Evolutionary conservation across 1,284 basidiomycete species (phyloP).

Genomic region (Cryptococcus hybrid): DNA sequence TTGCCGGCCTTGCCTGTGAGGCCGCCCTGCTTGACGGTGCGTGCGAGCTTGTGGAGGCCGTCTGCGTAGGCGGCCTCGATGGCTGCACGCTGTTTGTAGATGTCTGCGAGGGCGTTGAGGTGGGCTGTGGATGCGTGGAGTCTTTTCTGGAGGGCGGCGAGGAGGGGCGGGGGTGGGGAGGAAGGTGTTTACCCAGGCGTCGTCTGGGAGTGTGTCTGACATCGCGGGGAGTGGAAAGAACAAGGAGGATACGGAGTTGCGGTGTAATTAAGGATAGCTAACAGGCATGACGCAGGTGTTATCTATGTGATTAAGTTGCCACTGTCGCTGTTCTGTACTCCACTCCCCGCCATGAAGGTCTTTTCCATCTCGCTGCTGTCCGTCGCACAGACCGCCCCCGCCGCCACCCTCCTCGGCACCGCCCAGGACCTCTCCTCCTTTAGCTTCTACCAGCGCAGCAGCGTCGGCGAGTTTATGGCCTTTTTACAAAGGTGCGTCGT

Average conservation of each 20-base stretch:
- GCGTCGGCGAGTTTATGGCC: conserved; percentile 80
- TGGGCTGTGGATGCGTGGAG: conserved; percentile 41
- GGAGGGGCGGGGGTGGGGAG: conserved; percentile 31
- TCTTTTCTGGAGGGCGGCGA: conserved; percentile 35
- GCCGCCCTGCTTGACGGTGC: conserved; percentile 40
- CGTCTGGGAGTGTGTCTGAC: conserved; percentile 39
- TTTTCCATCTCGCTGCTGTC: conserved; percentile 55
- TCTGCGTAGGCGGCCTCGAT: conserved; percentile 55
- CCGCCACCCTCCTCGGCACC: conserved; percentile 64
- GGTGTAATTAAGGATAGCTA: too few relatives aligned
- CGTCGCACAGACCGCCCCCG: conserved; percentile 42
- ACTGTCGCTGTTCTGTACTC: too few relatives aligned
- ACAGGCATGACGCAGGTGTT: too few relatives aligned
- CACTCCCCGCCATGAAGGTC: conserved; percentile 52
- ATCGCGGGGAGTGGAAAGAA: conserved; percentile 10
- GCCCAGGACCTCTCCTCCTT: conserved; percentile 87
- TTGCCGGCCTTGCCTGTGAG: conserved; percentile 31
- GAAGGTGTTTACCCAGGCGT: conserved; percentile 43
- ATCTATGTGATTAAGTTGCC: too few relatives aligned
- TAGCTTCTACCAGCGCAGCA: conserved; percentile 88
- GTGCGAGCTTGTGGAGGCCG: conserved; percentile 52
- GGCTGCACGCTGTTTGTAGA: conserved; percentile 53
- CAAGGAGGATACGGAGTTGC: too few relatives aligned
- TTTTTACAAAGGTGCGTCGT: conserved; percentile 69
- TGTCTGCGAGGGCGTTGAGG: conserved; percentile 50